These are phyloP conservation scores for Pseudisothecium myosuroides DNA, from an alignment of 225 moss, liverwort and hornwort genomes.

Conservation along the genomic window DNA sequence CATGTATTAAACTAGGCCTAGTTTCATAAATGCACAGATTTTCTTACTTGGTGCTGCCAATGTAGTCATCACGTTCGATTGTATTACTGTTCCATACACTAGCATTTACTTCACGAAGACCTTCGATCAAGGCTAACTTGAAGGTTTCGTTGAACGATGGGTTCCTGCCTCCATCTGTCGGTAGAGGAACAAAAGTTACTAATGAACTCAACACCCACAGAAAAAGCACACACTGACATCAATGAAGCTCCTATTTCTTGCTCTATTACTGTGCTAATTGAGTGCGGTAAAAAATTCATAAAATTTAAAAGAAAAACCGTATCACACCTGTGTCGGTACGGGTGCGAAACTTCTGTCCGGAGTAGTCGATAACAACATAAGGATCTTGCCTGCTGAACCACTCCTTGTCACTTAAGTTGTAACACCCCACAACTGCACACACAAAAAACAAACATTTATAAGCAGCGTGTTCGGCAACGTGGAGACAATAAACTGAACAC, in stretches of 20 bases:
- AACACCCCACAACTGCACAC: conserved; percentile 62
- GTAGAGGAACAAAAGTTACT: not conserved
- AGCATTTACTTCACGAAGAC: conserved; percentile 65
- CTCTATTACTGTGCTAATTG: not conserved
- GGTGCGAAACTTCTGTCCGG: conserved; percentile 40
- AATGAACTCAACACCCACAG: not conserved
- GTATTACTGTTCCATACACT: conserved; percentile 85
- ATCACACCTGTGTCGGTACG: conserved; percentile 69
- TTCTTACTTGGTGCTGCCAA: conserved; percentile 61
- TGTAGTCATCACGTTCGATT: conserved; percentile 61
- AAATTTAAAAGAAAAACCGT: too few species aligned
- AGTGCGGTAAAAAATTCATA: not conserved
- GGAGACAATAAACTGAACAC: not conserved
- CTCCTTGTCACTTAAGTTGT: conserved; percentile 58
- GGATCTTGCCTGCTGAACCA: conserved; percentile 90
- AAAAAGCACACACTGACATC: too few species aligned
- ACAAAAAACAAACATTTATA: not conserved
- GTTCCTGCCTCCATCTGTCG: conserved; percentile 94
- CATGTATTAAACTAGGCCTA: not conserved
- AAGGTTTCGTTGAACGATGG: conserved; percentile 78
- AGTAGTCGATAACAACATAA: conserved; percentile 68
- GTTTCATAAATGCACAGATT: not conserved
- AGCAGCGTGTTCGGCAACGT: not conserved
- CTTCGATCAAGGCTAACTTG: conserved; percentile 68
- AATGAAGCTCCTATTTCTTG: not conserved